phyloP scores from a whole-genome alignment of 164 flowering plant genomes.

The Berberis thunbergii region DNA sequence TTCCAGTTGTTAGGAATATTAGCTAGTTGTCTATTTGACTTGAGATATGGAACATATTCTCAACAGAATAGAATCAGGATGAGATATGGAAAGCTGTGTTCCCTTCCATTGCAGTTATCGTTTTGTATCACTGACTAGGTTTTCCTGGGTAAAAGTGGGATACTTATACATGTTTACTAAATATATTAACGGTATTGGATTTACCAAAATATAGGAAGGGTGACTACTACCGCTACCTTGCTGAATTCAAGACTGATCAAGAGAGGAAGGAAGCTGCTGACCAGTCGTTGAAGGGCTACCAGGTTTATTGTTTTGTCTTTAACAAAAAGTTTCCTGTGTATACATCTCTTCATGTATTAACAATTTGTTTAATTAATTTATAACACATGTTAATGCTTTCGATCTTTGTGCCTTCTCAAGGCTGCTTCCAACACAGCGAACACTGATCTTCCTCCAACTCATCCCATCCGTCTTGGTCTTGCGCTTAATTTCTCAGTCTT shows the following conservation, averaged over 20 bases:
- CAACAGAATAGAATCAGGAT: too few species aligned
- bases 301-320: constrained; percentile 29
- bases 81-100: too few species aligned
- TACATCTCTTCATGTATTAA: background rate
- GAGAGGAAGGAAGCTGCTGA: constrained; percentile 81
- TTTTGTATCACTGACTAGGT: background rate
- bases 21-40: too few species aligned
- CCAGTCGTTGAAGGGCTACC: constrained; percentile 69
- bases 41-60: too few species aligned
- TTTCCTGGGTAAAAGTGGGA: background rate
- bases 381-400: background rate
- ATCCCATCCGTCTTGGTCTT: constrained; percentile 83
- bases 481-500: constrained; percentile 86
- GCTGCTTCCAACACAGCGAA: constrained; percentile 65
- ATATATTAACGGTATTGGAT: too few species aligned
- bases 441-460: constrained; percentile 76
- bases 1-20: too few species aligned
- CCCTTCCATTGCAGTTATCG: too few species aligned
- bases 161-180: too few species aligned
- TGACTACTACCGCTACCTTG: constrained; percentile 80
- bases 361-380: background rate
- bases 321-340: background rate
- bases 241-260: constrained; percentile 73
- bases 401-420: constrained; percentile 23
- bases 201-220: constrained; percentile 50